Evolutionary conservation across 148 eudicot genomes (phyloP).

Genomic region (Cornus suecica): DNA sequence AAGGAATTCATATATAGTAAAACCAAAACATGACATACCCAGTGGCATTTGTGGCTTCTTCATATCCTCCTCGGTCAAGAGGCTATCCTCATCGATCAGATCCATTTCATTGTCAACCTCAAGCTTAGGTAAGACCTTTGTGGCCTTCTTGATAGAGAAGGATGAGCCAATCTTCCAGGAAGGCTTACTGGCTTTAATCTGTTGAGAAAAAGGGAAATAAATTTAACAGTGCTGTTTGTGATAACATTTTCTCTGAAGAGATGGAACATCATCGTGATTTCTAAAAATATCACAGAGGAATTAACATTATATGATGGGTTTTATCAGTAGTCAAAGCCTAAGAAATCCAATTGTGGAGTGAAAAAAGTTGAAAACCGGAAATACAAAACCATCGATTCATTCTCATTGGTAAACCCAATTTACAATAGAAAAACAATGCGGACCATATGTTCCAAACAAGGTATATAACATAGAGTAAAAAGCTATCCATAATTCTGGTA

Average conservation of each 20-base stretch:
- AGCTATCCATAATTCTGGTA: not conserved
- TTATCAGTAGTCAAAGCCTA: not conserved
- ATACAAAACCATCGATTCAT: not conserved
- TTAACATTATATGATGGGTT: not conserved
- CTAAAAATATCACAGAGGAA: not conserved
- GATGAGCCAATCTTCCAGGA: constrained; percentile 92
- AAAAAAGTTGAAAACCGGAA: not conserved
- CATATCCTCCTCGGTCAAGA: constrained; percentile 82
- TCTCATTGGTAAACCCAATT: not conserved
- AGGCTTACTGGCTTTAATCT: constrained; percentile 71
- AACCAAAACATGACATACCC: constrained; percentile 32
- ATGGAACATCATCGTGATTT: not conserved
- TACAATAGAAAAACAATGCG: not conserved
- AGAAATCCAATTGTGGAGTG: not conserved
- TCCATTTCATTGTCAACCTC: constrained; percentile 75
- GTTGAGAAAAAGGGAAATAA: not conserved
- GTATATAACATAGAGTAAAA: not conserved
- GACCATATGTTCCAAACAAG: not conserved
- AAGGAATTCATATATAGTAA: not conserved
- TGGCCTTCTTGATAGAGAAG: constrained; percentile 57
- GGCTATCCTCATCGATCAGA: constrained; percentile 91
- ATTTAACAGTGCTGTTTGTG: not conserved
- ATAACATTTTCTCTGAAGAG: not conserved
- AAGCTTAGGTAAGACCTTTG: constrained; percentile 59
- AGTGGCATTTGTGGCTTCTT: constrained; percentile 70